Base-by-base conservation (phyloP, 306 rosid species). In the Castanea mollissima region DNA sequence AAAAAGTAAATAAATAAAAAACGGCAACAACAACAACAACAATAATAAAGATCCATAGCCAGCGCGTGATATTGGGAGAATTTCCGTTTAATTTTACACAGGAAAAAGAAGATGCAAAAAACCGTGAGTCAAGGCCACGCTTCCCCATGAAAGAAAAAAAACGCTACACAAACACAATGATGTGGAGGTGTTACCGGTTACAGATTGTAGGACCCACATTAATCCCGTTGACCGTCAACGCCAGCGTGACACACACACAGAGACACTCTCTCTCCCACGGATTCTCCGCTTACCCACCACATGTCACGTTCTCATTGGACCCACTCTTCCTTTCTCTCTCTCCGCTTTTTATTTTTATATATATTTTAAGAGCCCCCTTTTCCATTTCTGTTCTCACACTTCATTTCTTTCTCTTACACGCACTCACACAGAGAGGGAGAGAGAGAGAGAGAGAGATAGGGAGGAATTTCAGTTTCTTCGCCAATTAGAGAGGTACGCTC, bases 221-320 rank as follows among this genome's bases (percentile, higher is more conserved):
- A 13, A 49, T 11, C 4, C 10, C 11, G 16, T 70, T 87, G 87
- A 83, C 84, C 31, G 87, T 87, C 87, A 83, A 87, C 63, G 69
- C 82, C 73, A 78, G 75, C 77, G 73, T 62, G 76, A 76, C 71
- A 16, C 58, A 56, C 23, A 21, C 49, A 5, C 80, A 10, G 72
- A 59, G 8, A 59, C n/a, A 21, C 80, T 67, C 72, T 35, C 27
- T 35, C 72, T 1, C 85, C 83, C 52, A 80, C 81, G 89, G 87
- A 88, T 80, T 85, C 87, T 83, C 83, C 83, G 84, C 57, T 9
- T 9, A 65, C 8, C 41, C 25, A 57, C 80, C 77, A 81, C 81
- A 58, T 85, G 87, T 79, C 79, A 1, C 6, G 2, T 68, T 55
- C 21, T 54, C 74, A 85, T 88, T 88, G 89, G 89, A 81, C 81